Base-by-base conservation (phyloP, 2,329 filamentous ascomycete species). In the Microsporum ferrugineum region DNA sequence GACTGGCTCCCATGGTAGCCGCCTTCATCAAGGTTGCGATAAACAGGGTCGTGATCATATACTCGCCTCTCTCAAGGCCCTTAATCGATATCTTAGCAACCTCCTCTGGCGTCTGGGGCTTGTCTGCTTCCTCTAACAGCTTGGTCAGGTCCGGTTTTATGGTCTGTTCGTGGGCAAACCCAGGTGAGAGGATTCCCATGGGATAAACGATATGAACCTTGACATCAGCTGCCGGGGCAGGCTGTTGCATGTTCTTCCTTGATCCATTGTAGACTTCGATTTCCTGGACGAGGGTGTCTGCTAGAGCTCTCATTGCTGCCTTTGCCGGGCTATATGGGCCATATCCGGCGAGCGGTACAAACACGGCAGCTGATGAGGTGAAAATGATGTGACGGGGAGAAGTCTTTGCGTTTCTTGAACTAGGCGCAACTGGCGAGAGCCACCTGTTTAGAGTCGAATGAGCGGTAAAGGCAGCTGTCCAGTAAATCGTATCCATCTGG, bases 401-500 rank as follows among this genome's bases (percentile, higher is more conserved):
- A 67, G 72, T 65, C 66, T 65, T 65, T 63, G 71, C 72, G 57
- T 62, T 66, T 67, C 65, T 64, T 17, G 61, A 55, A 55, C 68
- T 69, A 1, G 69, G 67, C 7, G 65, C 39, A 55, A 71, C 61
- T 5, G 76, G 70, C 12, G 72, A 74, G 51, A 91, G 82, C 92
- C 92, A 96, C 63, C 83, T 80, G 58, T 81, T 82, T 63, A 96
- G 77, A 17, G 88, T 84, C 23, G 89, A 85, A 71, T 95, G 90
- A 41, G 90, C 87, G 76, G 95, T 88, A 72, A 95, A 94, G 45
- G 87, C 87, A 34, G 86, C 85, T 57, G 89, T 88, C 81, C 87
- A 96, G 77, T 89, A 97, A 76, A 96, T 92, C 67, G 92, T 83
- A 70, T 96, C 89, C 89, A 96, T 96, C 72, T 95, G 89, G 65